phyloP scores from a whole-genome alignment of 495 filamentous ascomycete genomes.

The Aspergillus sparsus region DNA sequence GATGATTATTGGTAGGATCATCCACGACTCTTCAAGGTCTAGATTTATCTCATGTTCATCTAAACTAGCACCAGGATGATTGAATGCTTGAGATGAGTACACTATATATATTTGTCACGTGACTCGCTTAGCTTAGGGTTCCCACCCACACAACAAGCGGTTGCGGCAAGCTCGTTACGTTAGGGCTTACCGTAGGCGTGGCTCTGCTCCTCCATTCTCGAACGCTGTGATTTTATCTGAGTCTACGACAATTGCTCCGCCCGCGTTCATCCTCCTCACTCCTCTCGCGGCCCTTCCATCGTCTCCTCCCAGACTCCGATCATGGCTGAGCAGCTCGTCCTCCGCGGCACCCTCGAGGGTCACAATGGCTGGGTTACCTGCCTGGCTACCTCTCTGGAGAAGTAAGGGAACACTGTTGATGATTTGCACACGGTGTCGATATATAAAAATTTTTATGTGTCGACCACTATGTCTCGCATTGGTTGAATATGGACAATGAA shows the following conservation, averaged over 20 bases:
- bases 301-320: constrained; percentile 46
- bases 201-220: constrained; percentile 39
- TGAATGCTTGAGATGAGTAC: too few relatives aligned
- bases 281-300: constrained; percentile 47
- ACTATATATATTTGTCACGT: constrained; percentile 22
- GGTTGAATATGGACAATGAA: constrained; percentile 32
- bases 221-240: constrained; percentile 48
- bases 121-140: constrained; percentile 47
- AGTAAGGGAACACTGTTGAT: constrained; percentile 58
- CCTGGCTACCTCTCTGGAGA: constrained; percentile 98
- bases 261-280: constrained; percentile 40
- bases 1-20: too few relatives aligned
- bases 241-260: constrained; percentile 52
- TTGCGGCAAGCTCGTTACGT: constrained; percentile 36
- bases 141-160: constrained; percentile 36
- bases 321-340: constrained; percentile 96
- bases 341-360: constrained; percentile 96
- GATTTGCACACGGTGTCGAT: constrained; percentile 19
- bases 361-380: constrained; percentile 75
- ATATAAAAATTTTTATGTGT: constrained; percentile 17
- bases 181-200: constrained; percentile 41
- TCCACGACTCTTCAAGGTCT: not conserved
- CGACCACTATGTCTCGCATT: constrained; percentile 15
- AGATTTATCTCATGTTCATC: not conserved
- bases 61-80: too few relatives aligned